These are phyloP conservation scores for Calendula officinalis DNA, from an alignment of 129 eudicot species.

Conservation along the genomic window DNA sequence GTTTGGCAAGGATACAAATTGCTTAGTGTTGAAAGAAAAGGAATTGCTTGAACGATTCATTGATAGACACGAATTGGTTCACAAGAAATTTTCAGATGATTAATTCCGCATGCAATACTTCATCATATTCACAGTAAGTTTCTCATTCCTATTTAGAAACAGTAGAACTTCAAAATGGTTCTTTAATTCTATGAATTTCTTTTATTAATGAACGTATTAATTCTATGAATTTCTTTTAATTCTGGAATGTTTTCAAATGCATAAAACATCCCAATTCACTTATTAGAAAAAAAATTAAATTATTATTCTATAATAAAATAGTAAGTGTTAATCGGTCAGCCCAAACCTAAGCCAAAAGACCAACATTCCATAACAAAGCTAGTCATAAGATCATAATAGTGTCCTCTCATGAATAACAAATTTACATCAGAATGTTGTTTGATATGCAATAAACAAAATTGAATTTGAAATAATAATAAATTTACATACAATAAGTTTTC, in stretches of 20 bases:
- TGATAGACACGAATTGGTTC: conserved; percentile 72
- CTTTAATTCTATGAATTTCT: too few relatives aligned
- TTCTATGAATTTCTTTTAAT: too few relatives aligned
- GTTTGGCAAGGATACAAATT: conserved; percentile 76
- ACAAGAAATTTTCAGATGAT: not conserved
- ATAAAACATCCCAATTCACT: too few relatives aligned
- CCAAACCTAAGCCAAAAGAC: too few relatives aligned
- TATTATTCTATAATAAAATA: too few relatives aligned
- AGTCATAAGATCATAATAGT: not conserved
- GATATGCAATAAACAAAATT: conserved; percentile 18
- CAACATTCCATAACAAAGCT: too few relatives aligned
- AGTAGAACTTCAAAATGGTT: too few relatives aligned
- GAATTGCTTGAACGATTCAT: conserved; percentile 85
- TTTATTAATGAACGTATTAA: too few relatives aligned
- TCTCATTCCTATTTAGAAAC: not conserved
- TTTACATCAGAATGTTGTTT: conserved; percentile 12
- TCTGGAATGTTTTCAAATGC: too few relatives aligned
- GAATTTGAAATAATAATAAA: conserved; percentile 3
- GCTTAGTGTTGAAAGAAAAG: conserved; percentile 77
- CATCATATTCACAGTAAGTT: conserved; percentile 4
- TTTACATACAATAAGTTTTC: conserved; percentile 25
- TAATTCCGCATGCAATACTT: not conserved
- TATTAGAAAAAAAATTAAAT: too few relatives aligned
- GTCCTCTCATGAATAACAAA: conserved; percentile 21
- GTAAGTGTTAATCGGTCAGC: too few relatives aligned